phyloP scores from a whole-genome alignment of 192 early-diverging fungal genomes.

The Coemansia biformis region DNA sequence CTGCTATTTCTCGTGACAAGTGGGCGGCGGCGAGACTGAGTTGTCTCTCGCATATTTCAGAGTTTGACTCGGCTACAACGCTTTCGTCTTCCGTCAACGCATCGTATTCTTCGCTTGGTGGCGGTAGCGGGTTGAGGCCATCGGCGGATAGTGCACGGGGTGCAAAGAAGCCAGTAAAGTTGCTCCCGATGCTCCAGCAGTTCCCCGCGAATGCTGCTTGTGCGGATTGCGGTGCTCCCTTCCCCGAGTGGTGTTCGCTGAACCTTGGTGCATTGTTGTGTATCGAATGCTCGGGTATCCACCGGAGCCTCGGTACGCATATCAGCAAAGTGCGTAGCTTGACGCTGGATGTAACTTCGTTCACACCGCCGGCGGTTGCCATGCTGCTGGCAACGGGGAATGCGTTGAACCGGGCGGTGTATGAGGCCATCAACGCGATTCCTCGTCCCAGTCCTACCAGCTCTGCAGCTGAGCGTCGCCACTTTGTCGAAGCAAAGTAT shows the following conservation, averaged over 20 bases:
- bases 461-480: slow-evolving; percentile 51
- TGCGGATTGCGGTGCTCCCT: slow-evolving; percentile 56
- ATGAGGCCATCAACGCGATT: slow-evolving; percentile 1
- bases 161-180: neutral
- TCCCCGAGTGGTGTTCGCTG: slow-evolving; percentile 83
- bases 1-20: neutral
- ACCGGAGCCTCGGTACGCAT: slow-evolving; percentile 86
- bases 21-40: slow-evolving; percentile 12
- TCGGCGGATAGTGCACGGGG: no score
- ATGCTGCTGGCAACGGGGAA: slow-evolving; percentile 38
- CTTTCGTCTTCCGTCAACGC: slow-evolving; percentile 13
- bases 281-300: slow-evolving; percentile 89
- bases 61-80: slow-evolving; percentile 13
- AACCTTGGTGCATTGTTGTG: slow-evolving; percentile 79
- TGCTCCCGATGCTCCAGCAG: slow-evolving; percentile 16
- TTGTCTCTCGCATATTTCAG: slow-evolving; percentile 23
- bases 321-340: slow-evolving; percentile 84
- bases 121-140: no score
- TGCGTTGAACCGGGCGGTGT: slow-evolving; percentile 19
- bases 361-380: slow-evolving; percentile 35
- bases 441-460: slow-evolving; percentile 33
- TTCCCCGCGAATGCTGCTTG: slow-evolving; percentile 39
- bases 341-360: slow-evolving; percentile 63
- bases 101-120: slow-evolving; percentile 11
- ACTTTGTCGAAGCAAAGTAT: slow-evolving; percentile 70